These are phyloP conservation scores for Salix udensis DNA, from an alignment of 345 rosid species.

Conservation along the genomic window DNA sequence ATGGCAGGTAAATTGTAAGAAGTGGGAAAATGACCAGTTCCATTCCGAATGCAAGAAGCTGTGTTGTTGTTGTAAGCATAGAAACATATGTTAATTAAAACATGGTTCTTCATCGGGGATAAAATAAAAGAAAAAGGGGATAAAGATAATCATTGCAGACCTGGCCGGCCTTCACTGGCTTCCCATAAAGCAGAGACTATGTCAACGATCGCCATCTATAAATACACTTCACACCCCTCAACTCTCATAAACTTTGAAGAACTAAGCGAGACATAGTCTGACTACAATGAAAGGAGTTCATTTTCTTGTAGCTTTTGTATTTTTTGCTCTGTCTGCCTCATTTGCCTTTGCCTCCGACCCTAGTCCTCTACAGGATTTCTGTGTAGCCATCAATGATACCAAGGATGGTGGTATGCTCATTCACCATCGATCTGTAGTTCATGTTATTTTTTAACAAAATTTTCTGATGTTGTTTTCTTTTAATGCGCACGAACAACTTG, in stretches of 20 bases:
- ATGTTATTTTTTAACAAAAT: too few relatives aligned
- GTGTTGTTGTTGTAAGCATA: neutral
- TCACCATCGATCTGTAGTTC: neutral
- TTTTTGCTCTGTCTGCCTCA: conserved; percentile 8
- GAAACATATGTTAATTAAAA: too few relatives aligned
- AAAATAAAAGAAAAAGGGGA: too few relatives aligned
- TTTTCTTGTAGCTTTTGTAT: neutral
- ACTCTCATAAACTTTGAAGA: neutral
- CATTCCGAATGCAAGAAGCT: too few relatives aligned
- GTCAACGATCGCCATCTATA: neutral
- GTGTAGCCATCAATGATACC: conserved; percentile 3
- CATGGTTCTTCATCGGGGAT: neutral
- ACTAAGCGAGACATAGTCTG: neutral
- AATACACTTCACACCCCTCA: neutral
- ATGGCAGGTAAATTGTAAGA: too few relatives aligned
- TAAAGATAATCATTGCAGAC: neutral
- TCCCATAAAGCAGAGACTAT: too few relatives aligned
- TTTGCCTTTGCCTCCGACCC: conserved; percentile 12
- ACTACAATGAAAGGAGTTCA: neutral
- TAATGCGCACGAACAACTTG: too few relatives aligned
- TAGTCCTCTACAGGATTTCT: conserved; percentile 14
- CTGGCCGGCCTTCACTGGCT: neutral
- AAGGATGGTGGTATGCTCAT: neutral
- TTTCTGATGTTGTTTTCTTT: too few relatives aligned
- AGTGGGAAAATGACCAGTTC: neutral